Evolutionary conservation across 2,329 filamentous ascomycete genomes (phyloP).

Genomic region (Scleromitrula shiraiana): DNA sequence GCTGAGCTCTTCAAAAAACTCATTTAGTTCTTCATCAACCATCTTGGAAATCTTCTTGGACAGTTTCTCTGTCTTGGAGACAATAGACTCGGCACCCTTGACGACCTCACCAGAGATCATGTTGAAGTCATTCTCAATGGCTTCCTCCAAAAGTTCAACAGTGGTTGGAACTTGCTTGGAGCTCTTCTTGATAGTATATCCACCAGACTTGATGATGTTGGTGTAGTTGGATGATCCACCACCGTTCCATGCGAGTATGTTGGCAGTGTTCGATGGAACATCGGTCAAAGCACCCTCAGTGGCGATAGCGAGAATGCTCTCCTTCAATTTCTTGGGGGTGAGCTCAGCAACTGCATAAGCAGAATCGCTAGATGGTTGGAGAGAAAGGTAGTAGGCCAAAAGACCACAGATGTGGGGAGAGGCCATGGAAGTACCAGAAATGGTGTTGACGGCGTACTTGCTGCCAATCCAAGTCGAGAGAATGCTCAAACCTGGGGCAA

Average conservation of each 20-base stretch:
- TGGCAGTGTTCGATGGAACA: constrained; percentile 78
- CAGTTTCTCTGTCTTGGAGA: constrained; percentile 52
- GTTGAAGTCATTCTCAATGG: constrained; percentile 48
- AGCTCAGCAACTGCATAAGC: constrained; percentile 84
- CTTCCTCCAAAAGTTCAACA: constrained; percentile 53
- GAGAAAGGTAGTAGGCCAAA: constrained; percentile 93
- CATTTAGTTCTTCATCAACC: constrained; percentile 52
- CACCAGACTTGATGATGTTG: constrained; percentile 66
- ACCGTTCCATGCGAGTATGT: constrained; percentile 98
- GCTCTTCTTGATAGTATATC: constrained; percentile 52
- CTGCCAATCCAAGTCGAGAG: constrained; percentile 97
- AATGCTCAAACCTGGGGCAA: constrained; percentile 94
- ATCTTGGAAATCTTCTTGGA: constrained; percentile 55
- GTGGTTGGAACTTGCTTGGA: constrained; percentile 42
- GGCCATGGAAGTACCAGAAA: constrained; percentile 98
- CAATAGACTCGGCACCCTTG: constrained; percentile 44
- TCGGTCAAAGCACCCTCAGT: constrained; percentile 72
- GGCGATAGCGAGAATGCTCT: constrained; percentile 72
- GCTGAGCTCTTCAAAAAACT: constrained; percentile 46
- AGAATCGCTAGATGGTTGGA: constrained; percentile 84
- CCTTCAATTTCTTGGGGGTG: constrained; percentile 91
- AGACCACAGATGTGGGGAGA: constrained; percentile 96
- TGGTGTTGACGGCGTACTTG: constrained; percentile 95
- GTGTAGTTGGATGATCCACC: constrained; percentile 89
- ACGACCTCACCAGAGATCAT: constrained; percentile 49